Evolutionary conservation across 108 stramenopile species (phyloP).

Genomic region (Nitzschia palea): DNA sequence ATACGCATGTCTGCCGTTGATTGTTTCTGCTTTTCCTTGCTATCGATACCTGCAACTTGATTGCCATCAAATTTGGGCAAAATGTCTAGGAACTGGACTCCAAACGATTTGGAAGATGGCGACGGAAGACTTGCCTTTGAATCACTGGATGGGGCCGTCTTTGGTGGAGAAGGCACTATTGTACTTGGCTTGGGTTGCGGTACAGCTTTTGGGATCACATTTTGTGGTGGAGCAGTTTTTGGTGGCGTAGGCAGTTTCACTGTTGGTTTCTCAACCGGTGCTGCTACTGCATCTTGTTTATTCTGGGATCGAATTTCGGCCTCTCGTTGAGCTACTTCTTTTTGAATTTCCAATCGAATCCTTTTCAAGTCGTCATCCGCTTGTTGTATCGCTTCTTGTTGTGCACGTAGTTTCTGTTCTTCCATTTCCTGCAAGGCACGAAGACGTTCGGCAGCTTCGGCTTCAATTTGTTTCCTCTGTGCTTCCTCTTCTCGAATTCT

Average conservation of each 20-base stretch:
- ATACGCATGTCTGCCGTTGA: not conserved
- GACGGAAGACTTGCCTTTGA: slow-evolving; percentile 19
- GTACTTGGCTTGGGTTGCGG: too few relatives aligned
- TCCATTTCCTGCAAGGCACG: not conserved
- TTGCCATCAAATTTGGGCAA: slow-evolving; percentile 24
- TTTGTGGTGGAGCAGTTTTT: not conserved
- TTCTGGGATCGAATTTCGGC: not conserved
- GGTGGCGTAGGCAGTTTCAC: not conserved
- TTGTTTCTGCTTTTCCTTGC: not conserved
- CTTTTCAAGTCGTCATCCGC: not conserved
- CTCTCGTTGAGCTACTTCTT: not conserved
- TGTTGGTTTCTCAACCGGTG: not conserved
- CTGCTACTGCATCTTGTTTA: not conserved
- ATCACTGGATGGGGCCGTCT: slow-evolving; percentile 19
- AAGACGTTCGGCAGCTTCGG: not conserved
- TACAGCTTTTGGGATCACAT: not conserved
- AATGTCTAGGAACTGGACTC: slow-evolving; percentile 22
- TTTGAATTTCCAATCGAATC: not conserved
- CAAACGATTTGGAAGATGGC: slow-evolving; percentile 13
- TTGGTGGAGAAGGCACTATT: slow-evolving; percentile 37
- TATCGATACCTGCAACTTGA: slow-evolving; percentile 52
- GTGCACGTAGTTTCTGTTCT: not conserved
- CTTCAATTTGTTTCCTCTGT: not conserved
- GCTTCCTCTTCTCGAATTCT: not conserved
- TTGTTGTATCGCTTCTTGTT: not conserved